These are phyloP conservation scores for Ophiocordyceps sinensis DNA, from an alignment of 2,329 filamentous ascomycete genomes.

Conservation along the genomic window DNA sequence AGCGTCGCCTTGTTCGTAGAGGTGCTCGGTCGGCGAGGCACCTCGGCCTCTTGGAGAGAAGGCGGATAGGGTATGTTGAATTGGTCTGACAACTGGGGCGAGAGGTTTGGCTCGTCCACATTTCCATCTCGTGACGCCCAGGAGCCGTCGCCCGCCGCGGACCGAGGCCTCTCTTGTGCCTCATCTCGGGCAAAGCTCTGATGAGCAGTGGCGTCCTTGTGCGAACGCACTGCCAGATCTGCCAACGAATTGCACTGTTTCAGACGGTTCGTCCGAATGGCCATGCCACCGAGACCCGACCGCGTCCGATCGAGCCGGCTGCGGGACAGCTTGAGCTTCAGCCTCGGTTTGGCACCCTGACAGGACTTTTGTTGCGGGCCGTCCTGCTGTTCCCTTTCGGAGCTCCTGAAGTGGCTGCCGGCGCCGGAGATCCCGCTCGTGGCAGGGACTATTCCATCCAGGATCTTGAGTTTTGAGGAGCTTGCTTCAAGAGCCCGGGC, in stretches of 20 bases:
- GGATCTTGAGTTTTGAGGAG: slow-evolving; percentile 14
- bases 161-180: background rate
- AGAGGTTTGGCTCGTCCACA: slow-evolving; percentile 4
- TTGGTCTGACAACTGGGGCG: slow-evolving; percentile 15
- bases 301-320: slow-evolving; percentile 11
- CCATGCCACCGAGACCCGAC: slow-evolving; percentile 3
- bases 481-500: slow-evolving; percentile 2
- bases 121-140: slow-evolving; percentile 4
- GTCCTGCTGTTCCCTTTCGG: background rate
- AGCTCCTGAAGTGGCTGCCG: background rate
- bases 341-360: slow-evolving; percentile 10
- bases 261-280: slow-evolving; percentile 10
- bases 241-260: slow-evolving; percentile 19
- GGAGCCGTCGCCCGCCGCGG: background rate
- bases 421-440: background rate
- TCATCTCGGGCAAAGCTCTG: background rate
- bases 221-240: slow-evolving; percentile 11
- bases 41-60: slow-evolving; percentile 6
- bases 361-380: background rate
- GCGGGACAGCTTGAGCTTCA: slow-evolving; percentile 19
- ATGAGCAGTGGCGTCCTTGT: slow-evolving; percentile 1
- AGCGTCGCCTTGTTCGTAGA: slow-evolving; percentile 4
- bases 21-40: slow-evolving; percentile 3
- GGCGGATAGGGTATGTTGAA: slow-evolving; percentile 20
- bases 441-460: slow-evolving; percentile 10